phyloP scores from a whole-genome alignment of 2,329 filamentous ascomycete genomes.

The Juglanconis sp. region DNA sequence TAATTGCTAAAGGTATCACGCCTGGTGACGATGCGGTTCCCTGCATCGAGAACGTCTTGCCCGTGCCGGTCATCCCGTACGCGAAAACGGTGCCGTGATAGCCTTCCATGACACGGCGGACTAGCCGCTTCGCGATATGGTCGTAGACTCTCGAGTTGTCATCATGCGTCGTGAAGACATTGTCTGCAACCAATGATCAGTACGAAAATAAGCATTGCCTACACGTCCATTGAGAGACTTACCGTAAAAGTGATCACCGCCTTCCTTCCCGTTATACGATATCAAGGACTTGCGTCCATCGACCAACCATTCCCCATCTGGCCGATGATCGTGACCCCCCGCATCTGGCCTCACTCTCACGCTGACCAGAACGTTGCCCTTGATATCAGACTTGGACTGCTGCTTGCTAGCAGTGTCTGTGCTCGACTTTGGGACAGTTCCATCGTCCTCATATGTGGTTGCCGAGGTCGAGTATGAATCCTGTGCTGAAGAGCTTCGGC shows the following conservation, averaged over 20 bases:
- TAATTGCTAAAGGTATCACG: conserved; percentile 95
- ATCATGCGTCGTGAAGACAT: conserved; percentile 91
- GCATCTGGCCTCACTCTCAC: conserved; percentile 87
- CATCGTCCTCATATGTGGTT: conserved; percentile 83
- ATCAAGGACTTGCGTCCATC: conserved; percentile 81
- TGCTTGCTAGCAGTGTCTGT: conserved; percentile 39
- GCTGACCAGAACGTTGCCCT: conserved; percentile 94
- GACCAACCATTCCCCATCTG: conserved; percentile 86
- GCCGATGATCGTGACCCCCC: conserved; percentile 56
- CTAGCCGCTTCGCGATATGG: conserved; percentile 85
- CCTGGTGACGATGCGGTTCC: conserved; percentile 92
- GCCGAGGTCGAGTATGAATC: conserved; percentile 89
- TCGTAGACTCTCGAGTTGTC: conserved; percentile 96
- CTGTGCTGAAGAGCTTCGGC: conserved; percentile 86
- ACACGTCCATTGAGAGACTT: conserved; percentile 30
- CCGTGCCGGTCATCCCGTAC: conserved; percentile 98
- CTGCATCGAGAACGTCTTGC: conserved; percentile 99
- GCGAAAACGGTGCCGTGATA: conserved; percentile 98
- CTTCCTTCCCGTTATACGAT: conserved; percentile 81
- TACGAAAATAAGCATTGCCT: background rate
- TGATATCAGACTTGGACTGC: conserved; percentile 63
- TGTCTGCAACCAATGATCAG: conserved; percentile 58
- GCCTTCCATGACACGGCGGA: conserved; percentile 96
- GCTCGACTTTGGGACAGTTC: conserved; percentile 32
- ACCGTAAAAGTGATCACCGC: conserved; percentile 92